Base-by-base conservation (phyloP, 768 basidiomycete species). In the Gautieria morchelliformis region DNA sequence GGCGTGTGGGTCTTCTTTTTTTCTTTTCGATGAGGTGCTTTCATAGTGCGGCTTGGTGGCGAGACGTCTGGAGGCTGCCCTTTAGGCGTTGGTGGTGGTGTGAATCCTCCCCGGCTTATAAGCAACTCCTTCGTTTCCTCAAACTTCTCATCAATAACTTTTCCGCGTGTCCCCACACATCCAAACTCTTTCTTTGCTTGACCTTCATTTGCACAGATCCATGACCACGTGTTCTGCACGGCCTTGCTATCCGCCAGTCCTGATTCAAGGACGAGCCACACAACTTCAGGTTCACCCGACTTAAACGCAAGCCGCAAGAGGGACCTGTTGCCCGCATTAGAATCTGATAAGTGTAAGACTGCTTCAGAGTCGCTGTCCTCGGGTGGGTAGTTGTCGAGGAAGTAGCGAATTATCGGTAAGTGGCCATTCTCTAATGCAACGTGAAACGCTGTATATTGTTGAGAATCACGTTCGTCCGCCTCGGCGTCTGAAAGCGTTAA, bases 391-490 rank as follows among this genome's bases (percentile, higher is more conserved):
- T 70, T 69, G 53, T 85, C 72, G 63, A 89, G 73, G 72, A 89
- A 82, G 71, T 83, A 74, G 42, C 75, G 69, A 58, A 84, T 67
- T 59, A 87, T 73, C 12, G 74, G 60, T 32, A 80, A 63, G 61
- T 82, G 72, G 11, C 84, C 82, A 57, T 64, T 64, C 64, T 74
- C 70, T 9, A 89, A 65, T 10, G 85, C 84, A 52, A 81, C 62
- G 67, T 90, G 87, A 70, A 87, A 82, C 2, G 84, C 77, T 4
- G 86, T 85, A 50, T 77, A 71, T 22, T 78, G 78, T 51, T 72
- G 61, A 0, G 74, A 75, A 67, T 89, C 76, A 53, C 79, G 77
- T 65, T 89, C 88, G 59, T 88, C 87, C 19, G 79, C 74, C 60
- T 88, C 84, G 50, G 85, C 86, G 70, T 81, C 88, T 89, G 64